Evolutionary conservation across 176 grass and related monocot genomes (phyloP), one percentile per base, ranked within the genome.

Genomic region (Lolium rigidum): DNA sequence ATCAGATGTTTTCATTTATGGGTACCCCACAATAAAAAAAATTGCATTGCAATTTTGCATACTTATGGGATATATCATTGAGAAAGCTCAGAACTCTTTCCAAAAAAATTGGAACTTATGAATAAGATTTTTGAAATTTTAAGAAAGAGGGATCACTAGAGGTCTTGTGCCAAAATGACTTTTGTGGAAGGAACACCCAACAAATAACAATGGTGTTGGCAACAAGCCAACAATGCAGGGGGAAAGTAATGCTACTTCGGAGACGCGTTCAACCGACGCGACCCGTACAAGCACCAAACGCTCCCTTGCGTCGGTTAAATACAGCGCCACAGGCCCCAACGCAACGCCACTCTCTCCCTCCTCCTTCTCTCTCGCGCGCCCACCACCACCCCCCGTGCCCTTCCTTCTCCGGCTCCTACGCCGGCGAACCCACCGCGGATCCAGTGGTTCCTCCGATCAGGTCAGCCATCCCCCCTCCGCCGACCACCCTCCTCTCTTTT

Each of bases 211-310:
- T 43, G 41, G 41, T 43, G 41, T 55, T 76, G 54, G 78, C 60
- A 20, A 49, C 13, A n/a, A n/a, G n/a, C n/a, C n/a, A 43, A 43
- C 5, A 63, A 80, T 43, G 25, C 48, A 4, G 22, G 56, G 76
- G 77, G 55, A 80, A 49, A 44, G 68, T 41, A 60, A 1, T 80
- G 69, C n/a, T n/a, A n/a, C n/a, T 24, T 64, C 46, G 26, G 66
- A 66, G 84, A 87, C 66, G 89, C 89, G 84, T 84, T 80, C 1
- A 31, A 26, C 73, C 79, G 80, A 90, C 85, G 89, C 89, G 84
- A 90, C 75, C 79, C 57, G 64, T 66, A 81, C 74, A 44, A 60
- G 9, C 78, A 13, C 44, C 46, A 65, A 74, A 12, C 46, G 58
- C 46, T 48, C 20, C 7, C 14, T 44, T 13, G 72, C 77, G 78